Conservation (phyloP, 2,329 filamentous ascomycete species). For the Fusarium oxysporum region DNA sequence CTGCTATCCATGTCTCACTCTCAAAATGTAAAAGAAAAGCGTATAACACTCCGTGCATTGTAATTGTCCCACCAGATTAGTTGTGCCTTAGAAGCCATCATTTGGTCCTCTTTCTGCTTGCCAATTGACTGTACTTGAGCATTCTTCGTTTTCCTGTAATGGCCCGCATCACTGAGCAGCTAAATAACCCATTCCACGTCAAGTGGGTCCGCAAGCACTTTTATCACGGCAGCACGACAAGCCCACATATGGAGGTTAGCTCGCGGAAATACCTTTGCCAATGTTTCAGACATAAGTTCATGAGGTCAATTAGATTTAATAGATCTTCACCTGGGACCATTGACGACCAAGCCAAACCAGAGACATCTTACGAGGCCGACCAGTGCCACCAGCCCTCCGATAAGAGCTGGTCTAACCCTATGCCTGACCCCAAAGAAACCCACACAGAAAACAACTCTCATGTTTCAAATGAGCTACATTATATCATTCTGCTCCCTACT, state of each 20-base stretch:
- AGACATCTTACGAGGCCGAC: background rate
- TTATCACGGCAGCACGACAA: background rate
- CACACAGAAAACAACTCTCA: background rate
- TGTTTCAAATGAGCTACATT: background rate
- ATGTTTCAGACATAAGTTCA: background rate
- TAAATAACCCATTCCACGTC: background rate
- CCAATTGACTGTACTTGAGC: background rate
- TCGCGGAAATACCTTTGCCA: background rate
- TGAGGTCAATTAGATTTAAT: background rate
- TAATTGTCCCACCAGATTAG: background rate
- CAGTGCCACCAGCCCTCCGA: background rate
- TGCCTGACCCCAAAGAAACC: background rate
- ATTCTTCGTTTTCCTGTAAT: background rate
- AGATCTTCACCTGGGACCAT: background rate
- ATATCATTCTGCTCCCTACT: background rate
- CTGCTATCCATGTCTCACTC: background rate
- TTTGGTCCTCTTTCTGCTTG: background rate
- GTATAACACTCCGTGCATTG: background rate
- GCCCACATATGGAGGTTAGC: background rate
- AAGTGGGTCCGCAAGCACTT: background rate
- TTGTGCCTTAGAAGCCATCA: background rate
- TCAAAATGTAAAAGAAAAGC: background rate
- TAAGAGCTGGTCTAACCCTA: background rate
- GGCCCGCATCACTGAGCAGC: background rate
- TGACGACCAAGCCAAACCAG: background rate